Evolutionary conservation across 208 protist species (phyloP), one percentile per base, ranked within the genome.

Genomic region (Kentomonas sorsogonicus): DNA sequence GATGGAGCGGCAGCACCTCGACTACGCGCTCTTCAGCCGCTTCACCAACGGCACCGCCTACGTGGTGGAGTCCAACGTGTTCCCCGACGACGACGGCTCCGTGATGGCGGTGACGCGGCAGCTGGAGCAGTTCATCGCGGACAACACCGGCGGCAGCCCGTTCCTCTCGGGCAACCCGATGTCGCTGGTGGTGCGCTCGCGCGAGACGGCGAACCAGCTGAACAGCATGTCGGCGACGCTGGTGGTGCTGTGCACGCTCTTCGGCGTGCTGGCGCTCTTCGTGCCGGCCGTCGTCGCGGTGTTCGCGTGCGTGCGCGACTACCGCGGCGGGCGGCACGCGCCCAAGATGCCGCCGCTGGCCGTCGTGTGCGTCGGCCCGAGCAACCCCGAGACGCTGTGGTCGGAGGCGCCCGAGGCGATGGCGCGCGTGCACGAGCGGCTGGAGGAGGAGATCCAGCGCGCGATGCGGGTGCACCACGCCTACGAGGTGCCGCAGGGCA

Each of bases 311-410:
- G 53, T 61, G 27, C 38, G 33, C 16, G 60, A 69, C n/a, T 74
- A 81, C 62, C 60, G 76, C 38, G 70, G 71, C 30, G 26, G 20
- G 6, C 54, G 39, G 4, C 46, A 81, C 56, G 79, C 79, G 7
- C 79, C 79, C 16, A 86, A 86, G 50, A 34, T n/a, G 26, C 43
- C 71, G 20, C 79, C 79, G 6, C 79, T 86, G 61, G 79, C 72
- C 13, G 54, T 82, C n/a, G 31, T 67, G 27, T 61, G 69, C 44
- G 66, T 86, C 51, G 79, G 79, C 15, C 70, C 62, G 20, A 69
- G 60, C 30, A 55, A 56, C 34, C 71, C 50, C 7, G 62, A 72
- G 43, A 30, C 47, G 43, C 53, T 82, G n/a, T 82, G 69, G 73
- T 55, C 68, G 11, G 47, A 66, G 2, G 66, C 73, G 15, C 67